Conservation (phyloP, 257 asterid genomes). For the Capsicum rhomboideum region DNA sequence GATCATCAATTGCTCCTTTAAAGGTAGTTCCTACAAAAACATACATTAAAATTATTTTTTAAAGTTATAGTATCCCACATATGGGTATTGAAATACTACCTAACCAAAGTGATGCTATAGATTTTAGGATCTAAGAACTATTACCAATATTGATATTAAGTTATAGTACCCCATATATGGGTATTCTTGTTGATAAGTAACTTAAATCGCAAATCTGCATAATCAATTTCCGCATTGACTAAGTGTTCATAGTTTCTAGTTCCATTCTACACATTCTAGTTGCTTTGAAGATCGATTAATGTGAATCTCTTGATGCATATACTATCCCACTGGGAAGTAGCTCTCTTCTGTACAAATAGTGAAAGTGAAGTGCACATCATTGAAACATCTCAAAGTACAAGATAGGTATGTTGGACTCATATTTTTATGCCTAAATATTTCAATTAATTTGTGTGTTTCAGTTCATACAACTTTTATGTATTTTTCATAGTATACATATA, state of each 20-base stretch:
- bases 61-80: no score
- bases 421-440: no score
- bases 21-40: not conserved
- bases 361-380: not conserved
- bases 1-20: not conserved
- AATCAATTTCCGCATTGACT: not conserved
- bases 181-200: not conserved
- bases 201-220: not conserved
- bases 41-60: not conserved
- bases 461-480: no score
- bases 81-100: not conserved
- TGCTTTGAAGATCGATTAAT: not conserved
- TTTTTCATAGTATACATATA: no score
- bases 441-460: no score
- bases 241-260: not conserved
- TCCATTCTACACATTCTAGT: not conserved
- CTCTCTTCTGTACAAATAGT: not conserved
- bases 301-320: not conserved
- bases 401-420: no score
- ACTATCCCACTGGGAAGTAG: not conserved
- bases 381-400: no score
- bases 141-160: not conserved
- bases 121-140: not conserved
- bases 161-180: no score
- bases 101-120: not conserved